Evolutionary conservation across 2,329 filamentous ascomycete genomes (phyloP).

Genomic region (Raffaelea arxii): DNA sequence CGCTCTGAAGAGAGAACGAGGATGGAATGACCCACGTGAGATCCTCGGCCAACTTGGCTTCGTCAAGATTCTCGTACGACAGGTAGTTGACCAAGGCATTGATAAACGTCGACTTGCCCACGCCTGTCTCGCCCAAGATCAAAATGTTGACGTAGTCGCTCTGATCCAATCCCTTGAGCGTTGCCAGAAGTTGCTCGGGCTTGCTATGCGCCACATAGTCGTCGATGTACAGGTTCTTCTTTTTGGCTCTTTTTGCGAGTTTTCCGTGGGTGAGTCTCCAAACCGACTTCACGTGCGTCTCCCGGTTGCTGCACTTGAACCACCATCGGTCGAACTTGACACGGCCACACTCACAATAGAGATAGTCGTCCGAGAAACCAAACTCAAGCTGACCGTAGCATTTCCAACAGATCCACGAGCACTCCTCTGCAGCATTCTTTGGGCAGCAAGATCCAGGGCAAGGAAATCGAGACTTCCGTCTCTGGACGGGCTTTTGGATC

Average conservation of each 20-base stretch:
- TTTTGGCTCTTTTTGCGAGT: not conserved
- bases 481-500: conserved; percentile 15
- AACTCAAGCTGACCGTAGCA: conserved; percentile 19
- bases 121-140: conserved; percentile 36
- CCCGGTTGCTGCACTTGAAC: conserved; percentile 21
- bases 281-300: no score
- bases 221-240: not conserved
- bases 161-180: conserved; percentile 12
- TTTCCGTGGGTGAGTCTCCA: no score
- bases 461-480: conserved; percentile 19
- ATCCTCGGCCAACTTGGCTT: conserved; percentile 20
- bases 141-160: conserved; percentile 29
- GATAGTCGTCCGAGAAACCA: conserved; percentile 17
- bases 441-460: conserved; percentile 21
- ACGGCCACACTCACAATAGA: conserved; percentile 29
- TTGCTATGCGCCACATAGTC: not conserved
- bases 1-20: conserved; percentile 25
- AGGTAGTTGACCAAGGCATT: conserved; percentile 39
- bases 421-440: not conserved
- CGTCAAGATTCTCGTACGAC: conserved; percentile 24
- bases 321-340: conserved; percentile 15
- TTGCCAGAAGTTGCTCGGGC: not conserved
- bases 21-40: conserved; percentile 27
- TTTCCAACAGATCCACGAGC: conserved; percentile 13
- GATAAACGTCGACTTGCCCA: conserved; percentile 39